These are phyloP conservation scores for Salvia rosmarinus DNA, from an alignment of 257 asterid genomes.

Conservation along the genomic window DNA sequence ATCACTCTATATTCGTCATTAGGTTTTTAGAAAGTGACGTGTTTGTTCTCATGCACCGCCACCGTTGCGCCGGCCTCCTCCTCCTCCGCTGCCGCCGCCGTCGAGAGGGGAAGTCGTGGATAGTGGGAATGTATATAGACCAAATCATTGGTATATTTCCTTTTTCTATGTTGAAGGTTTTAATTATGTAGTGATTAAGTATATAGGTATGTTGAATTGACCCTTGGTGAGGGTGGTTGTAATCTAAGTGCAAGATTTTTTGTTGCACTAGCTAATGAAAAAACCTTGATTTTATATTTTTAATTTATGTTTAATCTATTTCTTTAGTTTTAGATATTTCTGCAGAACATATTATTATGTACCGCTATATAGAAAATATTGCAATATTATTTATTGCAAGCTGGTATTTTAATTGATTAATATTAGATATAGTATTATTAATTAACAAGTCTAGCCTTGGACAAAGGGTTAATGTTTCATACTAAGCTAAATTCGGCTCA, in stretches of 20 bases:
- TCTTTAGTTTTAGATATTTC: neutral
- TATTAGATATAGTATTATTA: too few relatives aligned
- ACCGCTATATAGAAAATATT: too few relatives aligned
- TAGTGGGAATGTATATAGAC: slow-evolving; percentile 41
- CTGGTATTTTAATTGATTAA: too few relatives aligned
- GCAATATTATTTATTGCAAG: too few relatives aligned
- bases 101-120: neutral
- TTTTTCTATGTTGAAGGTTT: slow-evolving; percentile 22
- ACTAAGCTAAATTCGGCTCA: too few relatives aligned
- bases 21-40: slow-evolving; percentile 28
- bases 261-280: slow-evolving; percentile 39
- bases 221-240: slow-evolving; percentile 33
- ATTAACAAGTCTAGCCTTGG: too few relatives aligned
- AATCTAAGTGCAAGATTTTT: slow-evolving; percentile 49
- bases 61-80: neutral
- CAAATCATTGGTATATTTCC: slow-evolving; percentile 34
- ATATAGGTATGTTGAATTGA: slow-evolving; percentile 28
- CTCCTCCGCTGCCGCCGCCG: slow-evolving; percentile 8
- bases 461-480: too few relatives aligned
- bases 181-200: slow-evolving; percentile 19
- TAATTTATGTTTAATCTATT: neutral
- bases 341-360: too few relatives aligned
- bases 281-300: neutral
- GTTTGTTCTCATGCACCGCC: slow-evolving; percentile 21
- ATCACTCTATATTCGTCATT: neutral